phyloP scores from a whole-genome alignment of 192 early-diverging fungal species.

The Chytriomyces sp. region DNA sequence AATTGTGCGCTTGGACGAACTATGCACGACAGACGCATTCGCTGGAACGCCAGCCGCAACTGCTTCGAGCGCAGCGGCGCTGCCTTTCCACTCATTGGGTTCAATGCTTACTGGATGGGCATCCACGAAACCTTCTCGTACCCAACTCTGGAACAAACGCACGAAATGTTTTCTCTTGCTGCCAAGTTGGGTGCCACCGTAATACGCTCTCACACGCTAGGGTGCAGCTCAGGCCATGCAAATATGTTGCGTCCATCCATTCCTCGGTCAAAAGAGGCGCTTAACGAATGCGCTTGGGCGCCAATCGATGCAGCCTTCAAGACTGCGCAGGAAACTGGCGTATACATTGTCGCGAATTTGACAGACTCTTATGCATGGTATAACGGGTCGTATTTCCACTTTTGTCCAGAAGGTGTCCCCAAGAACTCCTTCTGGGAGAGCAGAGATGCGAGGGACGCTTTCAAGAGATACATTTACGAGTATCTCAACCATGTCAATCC shows the following conservation, averaged over 20 bases:
- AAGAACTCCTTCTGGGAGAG: slow-evolving; percentile 44
- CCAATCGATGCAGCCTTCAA: not conserved
- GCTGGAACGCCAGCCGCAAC: not conserved
- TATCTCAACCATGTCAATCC: slow-evolving; percentile 44
- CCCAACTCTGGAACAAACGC: not conserved
- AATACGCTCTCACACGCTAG: slow-evolving; percentile 1
- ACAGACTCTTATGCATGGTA: slow-evolving; percentile 37
- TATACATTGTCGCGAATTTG: slow-evolving; percentile 42
- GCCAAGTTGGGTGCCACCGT: not conserved
- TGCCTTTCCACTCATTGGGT: not conserved
- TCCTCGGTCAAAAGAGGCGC: too few species aligned
- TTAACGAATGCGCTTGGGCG: not conserved
- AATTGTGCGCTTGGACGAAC: too few species aligned
- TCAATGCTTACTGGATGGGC: slow-evolving; percentile 11
- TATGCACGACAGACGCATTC: not conserved
- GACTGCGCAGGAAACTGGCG: not conserved
- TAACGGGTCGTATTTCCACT: not conserved
- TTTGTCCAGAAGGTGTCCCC: slow-evolving; percentile 8
- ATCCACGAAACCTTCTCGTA: not conserved
- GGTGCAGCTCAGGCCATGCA: too few species aligned
- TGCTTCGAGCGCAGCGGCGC: not conserved
- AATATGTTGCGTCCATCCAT: too few species aligned
- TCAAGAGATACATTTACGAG: slow-evolving; percentile 45
- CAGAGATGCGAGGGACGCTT: slow-evolving; percentile 20
- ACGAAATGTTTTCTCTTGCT: slow-evolving; percentile 4